phyloP scores from a whole-genome alignment of 768 basidiomycete genomes.

The Rhizopogon sp. region DNA sequence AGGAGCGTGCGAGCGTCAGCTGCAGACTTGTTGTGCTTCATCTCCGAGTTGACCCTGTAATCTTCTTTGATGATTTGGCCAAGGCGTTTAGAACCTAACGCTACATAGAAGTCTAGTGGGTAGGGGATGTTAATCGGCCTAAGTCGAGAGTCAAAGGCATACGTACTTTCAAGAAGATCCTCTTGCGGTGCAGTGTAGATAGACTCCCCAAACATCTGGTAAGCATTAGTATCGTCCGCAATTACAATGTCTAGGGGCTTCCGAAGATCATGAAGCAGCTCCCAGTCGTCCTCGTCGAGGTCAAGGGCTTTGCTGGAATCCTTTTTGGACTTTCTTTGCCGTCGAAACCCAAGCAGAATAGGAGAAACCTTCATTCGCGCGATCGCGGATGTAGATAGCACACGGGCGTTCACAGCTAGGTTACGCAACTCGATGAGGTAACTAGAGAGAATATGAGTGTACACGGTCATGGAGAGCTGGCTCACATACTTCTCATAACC shows the following conservation, averaged over 20 bases:
- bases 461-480: neutral
- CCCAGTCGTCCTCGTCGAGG: slow-evolving; percentile 70
- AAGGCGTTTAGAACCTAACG: slow-evolving; percentile 71
- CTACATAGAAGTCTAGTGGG: slow-evolving; percentile 61
- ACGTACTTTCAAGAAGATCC: slow-evolving; percentile 84
- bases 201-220: slow-evolving; percentile 72
- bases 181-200: slow-evolving; percentile 85
- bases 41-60: slow-evolving; percentile 55
- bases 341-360: slow-evolving; percentile 71
- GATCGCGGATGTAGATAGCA: slow-evolving; percentile 43
- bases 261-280: slow-evolving; percentile 67
- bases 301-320: slow-evolving; percentile 20
- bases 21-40: slow-evolving; percentile 42
- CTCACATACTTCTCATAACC: slow-evolving; percentile 59
- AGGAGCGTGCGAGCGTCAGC: slow-evolving; percentile 55
- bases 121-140: neutral
- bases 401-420: slow-evolving; percentile 67
- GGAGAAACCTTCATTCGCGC: slow-evolving; percentile 64
- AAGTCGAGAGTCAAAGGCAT: neutral
- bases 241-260: slow-evolving; percentile 69
- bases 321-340: slow-evolving; percentile 34
- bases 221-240: slow-evolving; percentile 80
- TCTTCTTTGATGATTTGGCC: slow-evolving; percentile 74
- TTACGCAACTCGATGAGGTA: slow-evolving; percentile 81
- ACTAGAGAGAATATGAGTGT: slow-evolving; percentile 32